A percentile compares a stretch with the other conserved stretches of the same genome.
Conservation (phyloP, 495 filamentous ascomycete species). For the Neurospora sp. region DNA sequence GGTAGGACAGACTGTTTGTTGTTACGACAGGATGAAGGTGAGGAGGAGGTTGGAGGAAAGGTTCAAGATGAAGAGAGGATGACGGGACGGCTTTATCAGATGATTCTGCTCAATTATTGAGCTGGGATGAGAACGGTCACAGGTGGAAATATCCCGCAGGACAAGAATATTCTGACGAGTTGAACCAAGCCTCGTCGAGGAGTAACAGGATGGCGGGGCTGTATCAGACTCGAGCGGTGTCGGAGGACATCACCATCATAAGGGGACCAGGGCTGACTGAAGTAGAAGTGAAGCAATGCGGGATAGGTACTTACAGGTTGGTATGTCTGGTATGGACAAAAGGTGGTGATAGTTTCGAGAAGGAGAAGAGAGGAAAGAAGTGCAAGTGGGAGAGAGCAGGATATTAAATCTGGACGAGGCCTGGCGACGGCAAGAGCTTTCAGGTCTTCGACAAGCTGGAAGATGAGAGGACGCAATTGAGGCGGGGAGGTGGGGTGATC, state of each 20-base stretch:
- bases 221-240: background rate
- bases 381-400: background rate
- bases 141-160: conserved; percentile 16
- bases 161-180: background rate
- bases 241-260: background rate
- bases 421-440: conserved; percentile 15
- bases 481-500: conserved; percentile 28
- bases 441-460: conserved; percentile 4
- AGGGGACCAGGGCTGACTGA: background rate
- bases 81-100: background rate
- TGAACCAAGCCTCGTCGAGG: background rate
- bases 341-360: background rate
- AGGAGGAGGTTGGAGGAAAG: background rate
- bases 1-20: conserved; percentile 1
- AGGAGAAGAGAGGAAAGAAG: background rate
- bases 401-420: background rate
- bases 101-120: conserved; percentile 19
- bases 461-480: conserved; percentile 16
- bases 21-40: background rate
- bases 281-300: background rate
- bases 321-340: conserved; percentile 5
- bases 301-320: background rate
- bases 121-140: conserved; percentile 1
- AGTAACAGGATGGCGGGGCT: background rate
- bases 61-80: background rate